phyloP scores from a whole-genome alignment of 768 basidiomycete species.

The Lentinula lateritia region DNA sequence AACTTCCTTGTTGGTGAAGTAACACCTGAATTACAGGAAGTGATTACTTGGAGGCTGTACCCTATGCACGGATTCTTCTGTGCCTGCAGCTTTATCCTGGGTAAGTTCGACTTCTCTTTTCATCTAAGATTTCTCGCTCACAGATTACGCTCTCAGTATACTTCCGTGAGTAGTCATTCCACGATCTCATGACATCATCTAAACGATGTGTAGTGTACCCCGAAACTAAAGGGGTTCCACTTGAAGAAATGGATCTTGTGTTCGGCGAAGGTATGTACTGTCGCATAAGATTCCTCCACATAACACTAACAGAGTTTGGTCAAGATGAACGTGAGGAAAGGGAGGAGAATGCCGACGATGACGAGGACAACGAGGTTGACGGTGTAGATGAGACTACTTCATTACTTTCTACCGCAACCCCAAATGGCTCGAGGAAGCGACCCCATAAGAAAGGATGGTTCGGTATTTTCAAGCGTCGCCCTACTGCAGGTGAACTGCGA shows the following conservation, averaged over 20 bases:
- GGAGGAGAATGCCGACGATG: slow-evolving; percentile 61
- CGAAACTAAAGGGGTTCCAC: slow-evolving; percentile 79
- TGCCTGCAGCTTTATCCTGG: slow-evolving; percentile 77
- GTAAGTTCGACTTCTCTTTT: slow-evolving; percentile 27
- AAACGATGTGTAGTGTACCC: slow-evolving; percentile 57
- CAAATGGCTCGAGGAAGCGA: slow-evolving; percentile 22
- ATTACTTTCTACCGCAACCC: slow-evolving; percentile 21
- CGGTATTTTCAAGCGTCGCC: slow-evolving; percentile 34
- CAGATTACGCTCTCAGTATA: slow-evolving; percentile 47
- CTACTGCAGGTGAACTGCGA: background rate
- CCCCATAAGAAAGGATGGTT: slow-evolving; percentile 39
- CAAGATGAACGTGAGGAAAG: slow-evolving; percentile 46
- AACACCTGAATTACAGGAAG: slow-evolving; percentile 83
- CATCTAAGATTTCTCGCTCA: slow-evolving; percentile 8
- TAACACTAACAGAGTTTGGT: background rate
- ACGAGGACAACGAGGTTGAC: slow-evolving; percentile 46
- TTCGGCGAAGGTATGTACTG: slow-evolving; percentile 74
- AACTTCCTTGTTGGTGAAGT: slow-evolving; percentile 87
- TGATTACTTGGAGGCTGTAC: slow-evolving; percentile 87
- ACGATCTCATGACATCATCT: background rate
- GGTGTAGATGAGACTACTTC: slow-evolving; percentile 31
- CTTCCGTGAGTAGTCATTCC: slow-evolving; percentile 48
- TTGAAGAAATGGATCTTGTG: slow-evolving; percentile 88
- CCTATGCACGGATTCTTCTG: slow-evolving; percentile 96
- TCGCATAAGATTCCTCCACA: background rate